phyloP scores from a whole-genome alignment of 371 early-diverging fungal genomes.

The Mortierella sp. region DNA sequence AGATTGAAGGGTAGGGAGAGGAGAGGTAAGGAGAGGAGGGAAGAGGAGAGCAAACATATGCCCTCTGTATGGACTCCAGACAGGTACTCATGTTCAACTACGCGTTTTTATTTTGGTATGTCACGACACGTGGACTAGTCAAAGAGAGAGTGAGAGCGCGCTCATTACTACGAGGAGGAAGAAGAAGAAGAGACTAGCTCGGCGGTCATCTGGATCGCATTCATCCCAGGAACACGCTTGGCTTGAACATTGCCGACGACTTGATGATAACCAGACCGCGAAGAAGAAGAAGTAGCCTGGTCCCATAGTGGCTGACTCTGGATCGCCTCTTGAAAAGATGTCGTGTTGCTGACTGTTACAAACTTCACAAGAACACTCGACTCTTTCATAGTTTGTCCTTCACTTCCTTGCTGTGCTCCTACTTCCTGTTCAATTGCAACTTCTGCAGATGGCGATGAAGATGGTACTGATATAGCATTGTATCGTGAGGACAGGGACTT shows the following conservation, averaged over 20 bases:
- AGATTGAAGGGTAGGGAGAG: neutral
- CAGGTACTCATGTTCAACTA: neutral
- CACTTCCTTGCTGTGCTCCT: neutral
- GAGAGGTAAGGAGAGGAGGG: neutral
- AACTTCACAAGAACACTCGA: slow-evolving; percentile 17
- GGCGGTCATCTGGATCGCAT: slow-evolving; percentile 43
- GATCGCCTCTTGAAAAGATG: slow-evolving; percentile 18
- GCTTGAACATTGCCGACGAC: slow-evolving; percentile 38
- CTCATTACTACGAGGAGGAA: neutral
- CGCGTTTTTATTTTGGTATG: neutral
- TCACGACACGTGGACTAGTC: neutral
- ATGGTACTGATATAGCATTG: neutral
- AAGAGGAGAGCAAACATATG: neutral
- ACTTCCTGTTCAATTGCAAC: neutral
- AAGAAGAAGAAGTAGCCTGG: neutral
- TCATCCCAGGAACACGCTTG: slow-evolving; percentile 28
- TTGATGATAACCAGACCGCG: neutral
- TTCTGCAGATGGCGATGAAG: neutral
- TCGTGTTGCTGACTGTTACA: slow-evolving; percentile 22
- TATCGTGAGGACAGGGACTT: neutral
- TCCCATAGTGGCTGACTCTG: slow-evolving; percentile 22
- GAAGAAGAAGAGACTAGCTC: slow-evolving; percentile 20
- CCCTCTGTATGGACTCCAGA: neutral
- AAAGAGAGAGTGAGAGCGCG: no score
- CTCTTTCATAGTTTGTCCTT: neutral